These are phyloP conservation scores for Fusarium lateritium DNA, from an alignment of 2,329 filamentous ascomycete species.

Conservation along the genomic window DNA sequence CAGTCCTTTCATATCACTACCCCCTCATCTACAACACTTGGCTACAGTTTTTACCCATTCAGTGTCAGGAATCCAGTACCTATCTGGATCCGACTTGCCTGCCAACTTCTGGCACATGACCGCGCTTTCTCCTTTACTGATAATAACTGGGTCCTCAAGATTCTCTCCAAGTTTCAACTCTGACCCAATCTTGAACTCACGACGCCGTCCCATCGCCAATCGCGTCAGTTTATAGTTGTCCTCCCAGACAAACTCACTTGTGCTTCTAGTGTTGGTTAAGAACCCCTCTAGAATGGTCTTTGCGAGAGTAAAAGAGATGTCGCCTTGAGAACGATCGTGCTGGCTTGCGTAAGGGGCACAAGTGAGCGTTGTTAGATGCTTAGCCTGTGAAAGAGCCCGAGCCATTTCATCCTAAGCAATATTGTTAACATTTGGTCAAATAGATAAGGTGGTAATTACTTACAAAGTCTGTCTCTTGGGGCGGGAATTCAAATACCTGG, in stretches of 20 bases:
- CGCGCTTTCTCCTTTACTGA: accelerated
- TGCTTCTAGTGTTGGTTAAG: accelerated
- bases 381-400: neutral
- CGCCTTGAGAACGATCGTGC: neutral
- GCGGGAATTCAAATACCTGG: neutral
- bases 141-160: accelerated
- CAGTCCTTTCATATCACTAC: too few species aligned
- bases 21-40: neutral
- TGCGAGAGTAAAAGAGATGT: neutral
- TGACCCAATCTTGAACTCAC: accelerated
- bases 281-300: accelerated
- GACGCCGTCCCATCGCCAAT: accelerated
- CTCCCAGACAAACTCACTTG: conserved; percentile 6
- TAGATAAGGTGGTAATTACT: accelerated
- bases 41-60: neutral
- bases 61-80: neutral
- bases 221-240: neutral
- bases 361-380: neutral
- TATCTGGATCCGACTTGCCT: too few species aligned
- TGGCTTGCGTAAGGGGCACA: neutral
- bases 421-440: neutral
- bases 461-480: neutral
- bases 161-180: neutral
- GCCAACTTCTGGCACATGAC: neutral
- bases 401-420: neutral